Percentiles rank a stretch among this genome's conserved stretches.
Conservation (phyloP, 1,284 basidiomycete species). For the Apiotrichum gracile region DNA sequence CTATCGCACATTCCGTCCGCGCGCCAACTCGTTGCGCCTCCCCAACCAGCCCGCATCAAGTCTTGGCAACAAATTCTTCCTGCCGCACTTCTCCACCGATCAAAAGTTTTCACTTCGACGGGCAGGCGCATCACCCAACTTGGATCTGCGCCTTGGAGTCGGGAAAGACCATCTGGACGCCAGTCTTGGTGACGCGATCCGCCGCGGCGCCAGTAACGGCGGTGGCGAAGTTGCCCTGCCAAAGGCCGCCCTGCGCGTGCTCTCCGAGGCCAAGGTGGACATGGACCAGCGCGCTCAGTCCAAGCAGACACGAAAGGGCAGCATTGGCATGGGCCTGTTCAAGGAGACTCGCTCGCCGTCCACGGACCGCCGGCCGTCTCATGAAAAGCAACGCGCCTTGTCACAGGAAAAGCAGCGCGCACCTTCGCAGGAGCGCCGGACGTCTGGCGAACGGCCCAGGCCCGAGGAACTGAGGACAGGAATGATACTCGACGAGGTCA, state of each 20-base stretch:
- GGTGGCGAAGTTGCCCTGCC: slow-evolving; percentile 41
- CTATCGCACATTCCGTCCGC: slow-evolving; percentile 9
- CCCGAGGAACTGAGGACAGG: background rate
- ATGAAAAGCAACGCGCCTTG: background rate
- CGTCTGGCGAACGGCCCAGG: background rate
- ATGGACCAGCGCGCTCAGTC: slow-evolving; percentile 22
- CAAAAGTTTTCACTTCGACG: slow-evolving; percentile 37
- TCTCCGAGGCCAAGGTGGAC: slow-evolving; percentile 42
- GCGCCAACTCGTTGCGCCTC: slow-evolving; percentile 30
- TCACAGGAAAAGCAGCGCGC: slow-evolving; percentile 1
- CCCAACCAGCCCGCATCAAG: slow-evolving; percentile 3
- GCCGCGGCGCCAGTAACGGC: slow-evolving; percentile 23
- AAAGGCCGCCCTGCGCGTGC: slow-evolving; percentile 35
- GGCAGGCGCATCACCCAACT: background rate
- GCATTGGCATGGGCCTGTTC: slow-evolving; percentile 49
- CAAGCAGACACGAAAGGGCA: slow-evolving; percentile 46
- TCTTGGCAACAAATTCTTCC: slow-evolving; percentile 23
- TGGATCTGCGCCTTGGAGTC: slow-evolving; percentile 40
- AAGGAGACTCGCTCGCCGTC: slow-evolving; percentile 29
- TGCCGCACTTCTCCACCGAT: slow-evolving; percentile 46
- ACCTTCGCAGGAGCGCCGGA: background rate
- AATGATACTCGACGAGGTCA: slow-evolving; percentile 2
- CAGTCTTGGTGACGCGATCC: slow-evolving; percentile 43
- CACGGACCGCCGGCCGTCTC: background rate
- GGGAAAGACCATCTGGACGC: slow-evolving; percentile 37